These are phyloP conservation scores for Suhomyces taliae DNA, from an alignment of 1,139 yeast species.

Conservation along the genomic window DNA sequence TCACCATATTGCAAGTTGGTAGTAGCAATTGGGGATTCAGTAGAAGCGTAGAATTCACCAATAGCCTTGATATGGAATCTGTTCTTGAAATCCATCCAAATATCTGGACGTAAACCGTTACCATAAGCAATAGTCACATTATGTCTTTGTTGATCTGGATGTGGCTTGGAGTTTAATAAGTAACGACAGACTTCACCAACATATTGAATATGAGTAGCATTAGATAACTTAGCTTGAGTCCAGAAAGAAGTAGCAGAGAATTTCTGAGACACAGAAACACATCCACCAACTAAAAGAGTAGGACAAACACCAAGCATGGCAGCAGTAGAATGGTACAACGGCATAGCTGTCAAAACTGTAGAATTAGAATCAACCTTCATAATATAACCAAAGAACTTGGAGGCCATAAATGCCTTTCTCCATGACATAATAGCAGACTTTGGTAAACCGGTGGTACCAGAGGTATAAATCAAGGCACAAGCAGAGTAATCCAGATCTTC, in stretches of 20 bases:
- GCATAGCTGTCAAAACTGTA: conserved; percentile 88
- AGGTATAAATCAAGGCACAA: conserved; percentile 78
- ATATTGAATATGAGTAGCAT: conserved; percentile 83
- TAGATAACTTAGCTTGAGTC: conserved; percentile 76
- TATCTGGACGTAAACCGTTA: conserved; percentile 89
- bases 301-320: conserved; percentile 85
- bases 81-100: conserved; percentile 78
- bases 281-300: conserved; percentile 62
- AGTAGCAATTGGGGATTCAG: conserved; percentile 92
- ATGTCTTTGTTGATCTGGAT: conserved; percentile 69
- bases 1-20: conserved; percentile 78
- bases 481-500: conserved; percentile 59
- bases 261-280: conserved; percentile 76
- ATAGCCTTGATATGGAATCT: conserved; percentile 73
- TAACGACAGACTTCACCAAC: conserved; percentile 97
- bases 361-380: conserved; percentile 58
- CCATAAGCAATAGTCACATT: conserved; percentile 77
- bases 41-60: conserved; percentile 93
- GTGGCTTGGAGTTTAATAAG: conserved; percentile 63
- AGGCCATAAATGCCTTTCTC: conserved; percentile 77
- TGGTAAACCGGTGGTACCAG: conserved; percentile 95
- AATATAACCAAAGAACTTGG: conserved; percentile 67
- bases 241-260: conserved; percentile 86
- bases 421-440: conserved; percentile 94
- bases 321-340: conserved; percentile 93